Base-by-base conservation (phyloP, 768 basidiomycete species). In the Wakefieldia striispora region DNA sequence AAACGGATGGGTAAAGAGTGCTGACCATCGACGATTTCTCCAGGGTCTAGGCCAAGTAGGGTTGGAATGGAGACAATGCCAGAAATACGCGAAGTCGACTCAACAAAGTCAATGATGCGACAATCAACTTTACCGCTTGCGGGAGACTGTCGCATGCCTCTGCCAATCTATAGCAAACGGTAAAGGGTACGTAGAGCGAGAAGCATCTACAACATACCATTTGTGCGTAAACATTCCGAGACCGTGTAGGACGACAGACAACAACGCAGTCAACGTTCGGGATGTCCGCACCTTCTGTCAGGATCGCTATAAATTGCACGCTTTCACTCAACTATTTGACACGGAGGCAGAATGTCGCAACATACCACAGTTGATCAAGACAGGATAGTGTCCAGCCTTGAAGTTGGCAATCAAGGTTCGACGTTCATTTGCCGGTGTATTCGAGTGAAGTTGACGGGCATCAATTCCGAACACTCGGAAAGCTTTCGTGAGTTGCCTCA, bases 201-300 rank as follows among this genome's bases (percentile, higher is more conserved):
- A 34, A 11, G 10, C 0, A 23, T 17, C 23, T 12, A 17, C 12
- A 27, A 54, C 74, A 29, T 49, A 91, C 92, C 92, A 97, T 97
- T 61, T 98, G 95, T 16, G 90, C 82, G 61, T 94, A 92, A 11
- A 95, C 68, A 63, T 95, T 97, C 29, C 83, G 77, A 12, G 93
- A 95, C 21, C 88, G 79, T 2, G 95, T 97, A 16, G 95, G 95
- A 17, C 91, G 77, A 14, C 89, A 92, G 17, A 97, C 72, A 29
- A 97, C 66, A 9, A 97, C 79, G 54, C 94, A 97, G 60, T 98
- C 95, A 47, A 97, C 88, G 51, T 90, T 91, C 3, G 95, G 95
- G 44, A 97, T 91, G 71, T 98, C 95, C 17, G 93, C 83, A 4
- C 94, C 94, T 72, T 97, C 94, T 1, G 93, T 95, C 55, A 97